These are phyloP conservation scores for Lentinula detonsa DNA, from an alignment of 768 basidiomycete genomes.

Conservation along the genomic window DNA sequence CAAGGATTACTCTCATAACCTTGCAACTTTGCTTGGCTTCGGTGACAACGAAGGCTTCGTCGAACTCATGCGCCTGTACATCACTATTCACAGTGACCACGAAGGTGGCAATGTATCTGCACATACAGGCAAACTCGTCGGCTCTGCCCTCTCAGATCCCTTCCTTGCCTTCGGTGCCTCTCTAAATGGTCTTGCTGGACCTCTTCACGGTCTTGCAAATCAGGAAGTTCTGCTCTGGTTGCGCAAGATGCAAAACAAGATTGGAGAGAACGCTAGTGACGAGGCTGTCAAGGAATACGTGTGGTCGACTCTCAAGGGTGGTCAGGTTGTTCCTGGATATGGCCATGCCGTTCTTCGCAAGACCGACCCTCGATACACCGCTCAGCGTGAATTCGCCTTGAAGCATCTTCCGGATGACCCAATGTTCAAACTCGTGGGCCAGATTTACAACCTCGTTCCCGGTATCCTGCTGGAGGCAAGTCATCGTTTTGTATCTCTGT, in stretches of 20 bases:
- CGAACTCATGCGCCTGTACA: constrained; percentile 91
- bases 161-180: constrained; percentile 94
- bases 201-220: constrained; percentile 94
- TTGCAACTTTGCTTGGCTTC: constrained; percentile 87
- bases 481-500: constrained; percentile 7
- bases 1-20: constrained; percentile 89
- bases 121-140: constrained; percentile 89
- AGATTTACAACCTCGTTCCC: constrained; percentile 85
- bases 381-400: constrained; percentile 84
- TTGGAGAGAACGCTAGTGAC: constrained; percentile 81
- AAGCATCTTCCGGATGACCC: constrained; percentile 84
- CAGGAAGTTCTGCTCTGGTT: constrained; percentile 97
- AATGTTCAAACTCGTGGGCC: constrained; percentile 90
- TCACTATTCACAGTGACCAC: constrained; percentile 98
- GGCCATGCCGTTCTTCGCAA: constrained; percentile 85
- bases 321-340: constrained; percentile 92
- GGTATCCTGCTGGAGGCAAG: constrained; percentile 80
- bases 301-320: constrained; percentile 89
- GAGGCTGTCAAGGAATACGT: constrained; percentile 90
- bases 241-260: constrained; percentile 84
- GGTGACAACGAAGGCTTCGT: constrained; percentile 84
- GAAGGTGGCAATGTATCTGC: constrained; percentile 99
- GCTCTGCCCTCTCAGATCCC: constrained; percentile 94
- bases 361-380: constrained; percentile 89
- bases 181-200: constrained; percentile 93